Evolutionary conservation across 495 filamentous ascomycete species (phyloP), one percentile per base, ranked within the genome.

Genomic region (Hyaloscypha hepaticicola): DNA sequence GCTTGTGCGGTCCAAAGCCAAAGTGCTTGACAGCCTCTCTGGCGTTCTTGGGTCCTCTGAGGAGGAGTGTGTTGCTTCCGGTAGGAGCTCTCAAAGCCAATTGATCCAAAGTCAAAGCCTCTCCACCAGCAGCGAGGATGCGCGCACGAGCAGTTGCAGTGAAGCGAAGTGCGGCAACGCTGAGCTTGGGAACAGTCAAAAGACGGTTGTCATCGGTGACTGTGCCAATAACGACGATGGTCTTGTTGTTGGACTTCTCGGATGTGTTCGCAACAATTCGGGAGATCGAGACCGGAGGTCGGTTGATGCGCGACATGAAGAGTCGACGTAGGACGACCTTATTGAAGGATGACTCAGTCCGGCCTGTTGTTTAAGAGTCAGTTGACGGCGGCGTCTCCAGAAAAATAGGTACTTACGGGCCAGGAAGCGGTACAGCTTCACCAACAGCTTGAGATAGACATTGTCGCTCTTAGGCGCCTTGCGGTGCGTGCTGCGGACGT

Each of bases 11-110:
- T 58, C 95, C 95, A 71, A 99, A 89, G 72, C 95, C 95, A 77
- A 99, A 98, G 83, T 98, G 96, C 89, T 97, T 98, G 74, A 97
- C 83, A 55, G 95, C 93, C 88, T 99, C 95, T 69, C 95, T 86
- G 66, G 91, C 78, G 79, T 97, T 97, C 92, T 97, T 97, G 73
- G 96, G 91, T 65, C 95, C 95, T 75, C 96, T 87, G 76, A 99
- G 88, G 55, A 99, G 84, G 61, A 99, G 85, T 57, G 94, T 97
- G 85, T 97, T 96, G 77, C 86, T 85, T 74, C 95, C 95, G 68
- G 93, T 98, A 63, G 95, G 95, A 65, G 91, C 87, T 73, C 95
- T 87, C 66, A 96, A 83, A 71, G 95, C 95, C 70, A 99, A 87
- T 84, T 99, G 92, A 78, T 99, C 95, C 72, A 99, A 82, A 69